Percentiles rank a stretch among this genome's conserved stretches.
Evolutionary conservation across 2,329 filamentous ascomycete species (phyloP).

Genomic region (Aspergillus udagawae): DNA sequence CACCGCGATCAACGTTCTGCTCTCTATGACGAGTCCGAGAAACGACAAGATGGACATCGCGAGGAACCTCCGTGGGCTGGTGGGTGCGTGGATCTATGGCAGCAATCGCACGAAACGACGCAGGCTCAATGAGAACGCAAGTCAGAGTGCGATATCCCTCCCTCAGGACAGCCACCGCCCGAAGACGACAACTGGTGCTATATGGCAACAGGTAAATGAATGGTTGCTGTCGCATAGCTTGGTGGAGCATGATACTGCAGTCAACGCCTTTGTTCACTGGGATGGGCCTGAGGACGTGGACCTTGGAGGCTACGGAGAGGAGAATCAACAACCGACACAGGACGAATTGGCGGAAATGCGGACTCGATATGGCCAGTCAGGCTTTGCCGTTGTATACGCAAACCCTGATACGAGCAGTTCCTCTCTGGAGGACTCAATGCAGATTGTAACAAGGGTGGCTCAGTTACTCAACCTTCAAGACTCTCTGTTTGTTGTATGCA

Average conservation of each 20-base stretch:
- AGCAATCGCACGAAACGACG: conserved; percentile 52
- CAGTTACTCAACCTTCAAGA: conserved; percentile 49
- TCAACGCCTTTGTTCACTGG: conserved; percentile 54
- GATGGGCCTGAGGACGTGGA: conserved; percentile 58
- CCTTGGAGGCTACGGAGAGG: conserved; percentile 50
- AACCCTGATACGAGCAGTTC: conserved; percentile 43
- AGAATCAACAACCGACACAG: conserved; percentile 39
- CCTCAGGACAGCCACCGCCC: conserved; percentile 15
- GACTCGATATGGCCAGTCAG: conserved; percentile 54
- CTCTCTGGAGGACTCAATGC: conserved; percentile 46
- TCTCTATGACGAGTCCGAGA: conserved; percentile 41
- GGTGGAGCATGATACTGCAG: conserved; percentile 47
- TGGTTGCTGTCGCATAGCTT: conserved; percentile 56
- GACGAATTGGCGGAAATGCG: conserved; percentile 42
- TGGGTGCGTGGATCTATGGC: conserved; percentile 63
- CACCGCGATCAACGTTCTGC: conserved; percentile 51
- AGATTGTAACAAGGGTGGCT: conserved; percentile 49
- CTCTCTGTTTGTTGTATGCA: conserved; percentile 30
- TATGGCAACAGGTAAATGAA: conserved; percentile 57
- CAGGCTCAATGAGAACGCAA: conserved; percentile 37
- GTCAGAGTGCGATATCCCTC: conserved; percentile 25
- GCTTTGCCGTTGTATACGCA: conserved; percentile 57
- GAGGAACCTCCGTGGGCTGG: conserved; percentile 55
- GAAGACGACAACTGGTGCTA: conserved; percentile 27
- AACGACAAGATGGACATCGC: conserved; percentile 39